Base-by-base conservation (phyloP, 495 filamentous ascomycete genomes). In the Talaromyces nanjingensis region DNA sequence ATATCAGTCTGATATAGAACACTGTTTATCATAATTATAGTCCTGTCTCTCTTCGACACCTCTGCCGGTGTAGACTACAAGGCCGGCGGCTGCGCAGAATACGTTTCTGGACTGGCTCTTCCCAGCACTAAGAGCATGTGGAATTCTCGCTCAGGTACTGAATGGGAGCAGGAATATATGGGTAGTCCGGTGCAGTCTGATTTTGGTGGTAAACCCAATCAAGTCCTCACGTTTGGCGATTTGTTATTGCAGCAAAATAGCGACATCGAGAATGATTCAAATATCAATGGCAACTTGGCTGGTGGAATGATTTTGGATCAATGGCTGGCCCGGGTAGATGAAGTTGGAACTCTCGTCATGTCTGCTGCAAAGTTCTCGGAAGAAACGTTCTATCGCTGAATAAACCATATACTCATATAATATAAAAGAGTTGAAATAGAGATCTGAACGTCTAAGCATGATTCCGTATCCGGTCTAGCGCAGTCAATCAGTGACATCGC, bases 91-190 rank as follows among this genome's bases (percentile, higher is more conserved):
- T 58, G 55, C 12, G 55, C 55, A 18, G 55, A 58, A 34, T 34
- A 58, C 18, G 22, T 58, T 29, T 58, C 27, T 11, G 12, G 31
- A 12, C 11, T 58, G 16, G 14, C 55, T 58, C 55, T 58, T 34
- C 55, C 55, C 55, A 58, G 55, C 27, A 31, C 55, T 27, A 58
- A 58, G 31, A 33, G 31, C n/a, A 34, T 58, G 55, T 58, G 55
- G 55, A 58, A 58, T 18, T 58, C 55, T 34, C 55, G 55, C 12
- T 34, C 55, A 33, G 55, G n/a, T 14, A 34, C 9, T n/a, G 55
- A 58, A 58, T 58, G 55, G 55, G 55, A 31, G 27, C 25, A 58
- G 31, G 55, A 58, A 20, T 58, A 54, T 25, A 12, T 54, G 49
- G 20, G 49, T 7, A 54, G 49, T 54, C 49, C 55, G 31, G 55